Percentiles rank a stretch among this genome's conserved stretches.
Conservation (phyloP, 139 green algal genomes). For the Ettlia oleoabundans region DNA sequence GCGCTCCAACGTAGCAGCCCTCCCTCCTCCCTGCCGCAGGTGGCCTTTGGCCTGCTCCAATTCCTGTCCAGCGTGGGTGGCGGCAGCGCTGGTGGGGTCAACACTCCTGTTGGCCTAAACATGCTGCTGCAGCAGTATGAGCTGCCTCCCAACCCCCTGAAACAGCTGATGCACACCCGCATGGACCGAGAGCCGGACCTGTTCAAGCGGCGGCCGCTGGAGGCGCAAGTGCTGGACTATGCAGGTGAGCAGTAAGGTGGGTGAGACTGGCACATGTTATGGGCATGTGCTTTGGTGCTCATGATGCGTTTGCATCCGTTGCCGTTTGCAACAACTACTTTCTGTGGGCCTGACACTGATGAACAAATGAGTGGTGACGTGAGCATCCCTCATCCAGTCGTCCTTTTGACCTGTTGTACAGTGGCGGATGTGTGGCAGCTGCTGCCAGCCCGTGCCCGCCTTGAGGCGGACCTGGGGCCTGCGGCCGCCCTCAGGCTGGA, state of each 20-base stretch:
- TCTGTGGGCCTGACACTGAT: too few species aligned
- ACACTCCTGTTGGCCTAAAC: conserved; percentile 7
- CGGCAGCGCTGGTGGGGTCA: not conserved
- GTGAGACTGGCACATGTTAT: not conserved
- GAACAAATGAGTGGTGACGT: too few species aligned
- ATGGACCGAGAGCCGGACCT: conserved; percentile 14
- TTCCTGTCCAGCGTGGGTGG: not conserved
- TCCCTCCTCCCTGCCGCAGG: not conserved
- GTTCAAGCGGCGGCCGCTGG: conserved; percentile 3
- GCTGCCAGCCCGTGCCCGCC: conserved; percentile 11
- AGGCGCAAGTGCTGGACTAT: conserved; percentile 1
- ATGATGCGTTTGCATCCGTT: too few species aligned
- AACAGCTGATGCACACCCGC: conserved; percentile 26
- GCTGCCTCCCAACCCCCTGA: conserved; percentile 22
- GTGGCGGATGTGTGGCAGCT: conserved; percentile 25
- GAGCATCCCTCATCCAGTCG: too few species aligned
- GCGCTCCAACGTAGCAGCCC: too few species aligned
- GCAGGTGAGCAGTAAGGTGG: not conserved
- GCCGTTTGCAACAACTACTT: too few species aligned
- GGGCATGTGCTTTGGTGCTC: too few species aligned
- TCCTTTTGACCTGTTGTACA: not conserved
- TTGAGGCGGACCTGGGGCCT: conserved; percentile 11
- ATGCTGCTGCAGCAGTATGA: conserved; percentile 13
- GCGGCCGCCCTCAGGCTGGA: not conserved
- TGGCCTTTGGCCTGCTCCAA: conserved; percentile 24